Conservation (phyloP, 176 grass and related monocot species). For the Oryza australiensis region DNA sequence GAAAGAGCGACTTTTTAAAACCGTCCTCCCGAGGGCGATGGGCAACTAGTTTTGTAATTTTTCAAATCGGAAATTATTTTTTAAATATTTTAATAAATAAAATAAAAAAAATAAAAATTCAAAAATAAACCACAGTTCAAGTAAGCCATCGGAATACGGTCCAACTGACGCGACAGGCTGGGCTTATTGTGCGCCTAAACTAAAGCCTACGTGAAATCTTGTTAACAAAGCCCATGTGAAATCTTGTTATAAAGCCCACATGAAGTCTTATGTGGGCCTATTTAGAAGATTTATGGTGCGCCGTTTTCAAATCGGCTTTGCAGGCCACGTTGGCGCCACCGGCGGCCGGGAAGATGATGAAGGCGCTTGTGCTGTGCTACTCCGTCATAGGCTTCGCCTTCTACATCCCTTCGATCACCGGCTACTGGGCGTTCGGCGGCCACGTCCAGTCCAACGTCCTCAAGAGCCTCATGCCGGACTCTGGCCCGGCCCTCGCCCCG, state of each 20-base stretch:
- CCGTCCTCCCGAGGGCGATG: no score
- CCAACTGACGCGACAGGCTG: not conserved
- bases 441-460: constrained; percentile 84
- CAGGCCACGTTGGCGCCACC: constrained; percentile 95
- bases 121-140: no score
- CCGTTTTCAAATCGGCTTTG: constrained; percentile 25
- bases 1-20: no score
- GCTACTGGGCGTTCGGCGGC: constrained; percentile 89
- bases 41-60: no score
- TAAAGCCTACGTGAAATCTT: no score
- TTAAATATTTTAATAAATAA: no score
- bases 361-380: constrained; percentile 83
- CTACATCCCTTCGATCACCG: constrained; percentile 65
- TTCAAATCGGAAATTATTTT: no score
- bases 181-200: not conserved
- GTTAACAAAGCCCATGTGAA: no score
- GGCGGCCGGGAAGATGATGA: constrained; percentile 92
- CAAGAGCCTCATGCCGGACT: constrained; percentile 78
- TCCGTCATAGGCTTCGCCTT: constrained; percentile 63
- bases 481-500: constrained; percentile 67
- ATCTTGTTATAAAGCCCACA: not conserved
- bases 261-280: not conserved
- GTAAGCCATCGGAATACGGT: not conserved
- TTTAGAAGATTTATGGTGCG: not conserved
- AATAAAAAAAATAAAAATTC: no score